A percentile compares a stretch with the other conserved stretches of the same genome.
phyloP scores from a whole-genome alignment of 768 basidiomycete species.

The Roridomyces roridus region DNA sequence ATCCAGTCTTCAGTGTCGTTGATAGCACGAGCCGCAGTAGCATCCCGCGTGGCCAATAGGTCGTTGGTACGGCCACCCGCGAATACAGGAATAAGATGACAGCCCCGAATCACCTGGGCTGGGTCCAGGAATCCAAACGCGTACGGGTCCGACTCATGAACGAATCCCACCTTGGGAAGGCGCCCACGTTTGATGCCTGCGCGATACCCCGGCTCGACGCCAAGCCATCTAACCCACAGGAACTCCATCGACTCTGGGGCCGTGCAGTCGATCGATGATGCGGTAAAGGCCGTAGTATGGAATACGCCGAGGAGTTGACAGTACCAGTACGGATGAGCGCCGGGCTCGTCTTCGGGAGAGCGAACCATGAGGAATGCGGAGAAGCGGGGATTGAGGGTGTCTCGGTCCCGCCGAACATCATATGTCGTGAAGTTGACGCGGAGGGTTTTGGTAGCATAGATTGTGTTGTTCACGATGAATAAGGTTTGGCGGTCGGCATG shows the following conservation, averaged over 20 bases:
- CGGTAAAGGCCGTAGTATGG: conserved; percentile 23
- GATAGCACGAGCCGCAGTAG: conserved; percentile 19
- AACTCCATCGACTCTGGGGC: conserved; percentile 27
- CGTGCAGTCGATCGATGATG: conserved; percentile 2
- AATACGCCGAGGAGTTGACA: conserved; percentile 29
- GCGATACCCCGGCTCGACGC: conserved; percentile 13
- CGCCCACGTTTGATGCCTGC: conserved; percentile 23
- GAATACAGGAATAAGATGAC: conserved; percentile 45
- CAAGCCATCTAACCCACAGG: conserved; percentile 36
- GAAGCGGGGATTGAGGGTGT: conserved; percentile 34
- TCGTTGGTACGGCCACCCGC: conserved; percentile 13
- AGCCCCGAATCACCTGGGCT: conserved; percentile 32
- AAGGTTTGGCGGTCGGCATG: conserved; percentile 27
- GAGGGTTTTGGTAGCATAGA: conserved; percentile 34
- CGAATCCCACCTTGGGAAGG: conserved; percentile 38
- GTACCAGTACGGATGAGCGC: conserved; percentile 32
- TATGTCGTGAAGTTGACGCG: conserved; percentile 45
- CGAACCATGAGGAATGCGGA: conserved; percentile 33
- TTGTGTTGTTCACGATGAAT: conserved; percentile 25
- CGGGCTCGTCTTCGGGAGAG: conserved; percentile 15
- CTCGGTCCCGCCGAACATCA: conserved; percentile 38
- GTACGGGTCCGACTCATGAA: conserved; percentile 20
- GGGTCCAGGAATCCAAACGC: conserved; percentile 50
- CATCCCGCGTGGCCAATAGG: conserved; percentile 3
- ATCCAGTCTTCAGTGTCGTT: conserved; percentile 34